phyloP scores from a whole-genome alignment of 352 stramenopile species.

The Phytopythium boreale region DNA sequence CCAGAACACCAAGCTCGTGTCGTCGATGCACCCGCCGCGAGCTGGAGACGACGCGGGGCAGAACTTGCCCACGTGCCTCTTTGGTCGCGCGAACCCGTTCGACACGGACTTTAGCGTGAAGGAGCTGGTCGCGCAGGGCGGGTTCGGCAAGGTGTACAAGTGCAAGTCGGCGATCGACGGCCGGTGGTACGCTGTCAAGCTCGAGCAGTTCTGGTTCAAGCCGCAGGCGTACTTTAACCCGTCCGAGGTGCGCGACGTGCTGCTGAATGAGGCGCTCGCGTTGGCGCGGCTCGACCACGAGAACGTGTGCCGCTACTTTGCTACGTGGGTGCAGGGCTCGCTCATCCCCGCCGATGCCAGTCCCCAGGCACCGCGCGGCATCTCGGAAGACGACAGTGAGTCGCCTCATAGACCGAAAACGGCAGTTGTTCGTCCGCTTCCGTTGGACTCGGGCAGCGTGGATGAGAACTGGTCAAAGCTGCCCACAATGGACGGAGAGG shows the following conservation, averaged over 20 bases:
- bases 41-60: background rate
- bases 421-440: background rate
- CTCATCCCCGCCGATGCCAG: constrained; percentile 52
- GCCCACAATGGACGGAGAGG: background rate
- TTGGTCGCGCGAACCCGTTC: constrained; percentile 70
- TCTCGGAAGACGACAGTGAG: background rate
- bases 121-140: constrained; percentile 66
- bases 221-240: constrained; percentile 78
- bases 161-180: constrained; percentile 69
- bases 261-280: constrained; percentile 91
- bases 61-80: constrained; percentile 19
- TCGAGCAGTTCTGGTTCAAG: constrained; percentile 84
- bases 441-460: background rate
- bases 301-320: constrained; percentile 94
- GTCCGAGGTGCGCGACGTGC: constrained; percentile 83
- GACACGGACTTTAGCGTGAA: constrained; percentile 73
- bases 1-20: constrained; percentile 21
- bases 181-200: constrained; percentile 75
- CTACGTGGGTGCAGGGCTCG: constrained; percentile 74
- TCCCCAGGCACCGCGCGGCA: background rate
- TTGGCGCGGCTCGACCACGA: constrained; percentile 92
- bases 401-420: background rate
- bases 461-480: background rate
- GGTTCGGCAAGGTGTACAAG: constrained; percentile 79
- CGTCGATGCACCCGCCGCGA: background rate